Conservation (phyloP, 352 stramenopile species). For the Phytopythium sindhum region DNA sequence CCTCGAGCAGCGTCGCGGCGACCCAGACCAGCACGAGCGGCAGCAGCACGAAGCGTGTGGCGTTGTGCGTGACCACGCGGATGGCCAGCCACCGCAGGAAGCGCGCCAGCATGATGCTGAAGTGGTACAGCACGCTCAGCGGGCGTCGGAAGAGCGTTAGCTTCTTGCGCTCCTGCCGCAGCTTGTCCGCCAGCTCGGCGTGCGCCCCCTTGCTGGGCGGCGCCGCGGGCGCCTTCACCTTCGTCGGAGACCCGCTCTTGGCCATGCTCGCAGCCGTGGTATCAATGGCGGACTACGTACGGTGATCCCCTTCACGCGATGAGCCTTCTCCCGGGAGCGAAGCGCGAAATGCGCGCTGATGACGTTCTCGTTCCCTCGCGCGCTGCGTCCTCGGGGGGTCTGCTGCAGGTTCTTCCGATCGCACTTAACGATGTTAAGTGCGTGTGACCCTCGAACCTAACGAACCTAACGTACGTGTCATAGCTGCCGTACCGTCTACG, state of each 20-base stretch:
- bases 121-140: constrained; percentile 77
- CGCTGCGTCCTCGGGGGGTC: neutral
- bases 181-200: constrained; percentile 39
- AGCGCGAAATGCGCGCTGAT: neutral
- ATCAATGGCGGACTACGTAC: neutral
- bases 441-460: too few relatives aligned
- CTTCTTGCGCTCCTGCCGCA: constrained; percentile 78
- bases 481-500: neutral
- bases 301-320: too few relatives aligned
- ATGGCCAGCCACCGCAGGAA: constrained; percentile 75
- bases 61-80: constrained; percentile 58
- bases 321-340: neutral
- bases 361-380: neutral
- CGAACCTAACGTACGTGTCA: constrained; percentile 6
- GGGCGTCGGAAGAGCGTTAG: constrained; percentile 80
- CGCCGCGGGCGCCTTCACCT: neutral
- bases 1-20: constrained; percentile 54
- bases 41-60: constrained; percentile 76
- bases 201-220: neutral
- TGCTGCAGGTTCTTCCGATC: constrained; percentile 1
- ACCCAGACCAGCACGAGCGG: constrained; percentile 70
- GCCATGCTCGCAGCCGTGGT: neutral
- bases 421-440: constrained; percentile 5
- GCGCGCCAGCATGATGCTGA: constrained; percentile 65
- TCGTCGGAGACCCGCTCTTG: neutral